Conservation (phyloP, 108 stramenopile species). For the Cyclotella kingstonii region DNA sequence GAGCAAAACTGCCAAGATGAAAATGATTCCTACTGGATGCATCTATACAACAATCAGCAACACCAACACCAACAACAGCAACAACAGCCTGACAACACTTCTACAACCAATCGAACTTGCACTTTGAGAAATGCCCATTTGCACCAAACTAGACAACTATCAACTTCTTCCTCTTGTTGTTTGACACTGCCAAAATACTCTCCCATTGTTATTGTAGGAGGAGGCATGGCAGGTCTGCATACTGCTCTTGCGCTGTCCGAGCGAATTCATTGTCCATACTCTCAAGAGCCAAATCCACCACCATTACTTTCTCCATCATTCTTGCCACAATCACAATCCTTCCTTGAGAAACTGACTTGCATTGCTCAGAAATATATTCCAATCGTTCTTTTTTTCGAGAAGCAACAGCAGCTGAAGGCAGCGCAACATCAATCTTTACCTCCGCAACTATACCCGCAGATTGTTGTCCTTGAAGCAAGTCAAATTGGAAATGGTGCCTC, state of each 20-base stretch:
- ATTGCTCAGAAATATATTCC: not conserved
- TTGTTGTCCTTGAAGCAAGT: slow-evolving; percentile 24
- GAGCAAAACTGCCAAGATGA: slow-evolving; percentile 3
- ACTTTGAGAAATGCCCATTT: slow-evolving; percentile 18
- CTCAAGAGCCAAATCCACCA: slow-evolving; percentile 9
- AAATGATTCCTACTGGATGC: slow-evolving; percentile 31
- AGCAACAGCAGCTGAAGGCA: not conserved
- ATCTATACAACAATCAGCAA: not conserved
- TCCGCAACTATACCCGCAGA: not conserved
- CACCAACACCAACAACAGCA: not conserved
- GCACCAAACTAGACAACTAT: not conserved
- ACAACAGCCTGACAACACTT: too few species aligned
- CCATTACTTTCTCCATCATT: not conserved
- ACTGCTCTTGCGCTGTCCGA: slow-evolving; percentile 29
- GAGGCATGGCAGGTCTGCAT: slow-evolving; percentile 36
- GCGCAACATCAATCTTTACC: not conserved
- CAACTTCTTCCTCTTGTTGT: not conserved
- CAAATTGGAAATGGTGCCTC: slow-evolving; percentile 27
- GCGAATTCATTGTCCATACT: not conserved
- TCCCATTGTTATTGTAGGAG: slow-evolving; percentile 29
- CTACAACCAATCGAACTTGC: not conserved
- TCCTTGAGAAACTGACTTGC: not conserved
- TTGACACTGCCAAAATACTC: slow-evolving; percentile 1
- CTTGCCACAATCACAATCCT: not conserved
- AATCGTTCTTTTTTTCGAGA: not conserved